Base-by-base conservation (phyloP, 2,329 filamentous ascomycete genomes). In the Sporothrix schenckii region DNA sequence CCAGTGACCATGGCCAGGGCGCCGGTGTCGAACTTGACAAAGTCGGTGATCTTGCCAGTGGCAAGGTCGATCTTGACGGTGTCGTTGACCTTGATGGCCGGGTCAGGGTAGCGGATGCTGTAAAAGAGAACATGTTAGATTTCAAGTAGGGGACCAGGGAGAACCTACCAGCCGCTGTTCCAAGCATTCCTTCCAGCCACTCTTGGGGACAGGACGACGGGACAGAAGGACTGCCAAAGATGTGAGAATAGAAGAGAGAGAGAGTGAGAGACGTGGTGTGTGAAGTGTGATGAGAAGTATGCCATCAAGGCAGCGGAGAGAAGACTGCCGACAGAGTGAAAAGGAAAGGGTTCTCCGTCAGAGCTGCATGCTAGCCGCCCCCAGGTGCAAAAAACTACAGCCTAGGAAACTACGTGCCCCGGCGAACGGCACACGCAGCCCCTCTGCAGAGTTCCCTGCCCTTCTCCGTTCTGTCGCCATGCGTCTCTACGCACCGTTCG, bases 71-170 rank as follows among this genome's bases (percentile, higher is more conserved):
- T 94, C 93, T 99, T 99, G 86, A 99, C 94, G 73, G 95, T 98
- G 88, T 99, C 95, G 89, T 99, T 98, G 88, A 99, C 95, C 90
- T 96, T 97, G 90, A 99, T 97, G 78, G 89, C 82, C 75, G 95
- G 95, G 86, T 99, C 95, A 78, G 95, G 95, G 91, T 97, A 99
- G 81, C 95, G 95, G 88, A 99, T 97, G 84, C 95, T 99, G 83
- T 78, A 41, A 67, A 66, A 24, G 73, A 68, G 56, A 44, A 66
- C 34, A 34, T 41, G 53, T 73, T 74, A 65, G 79, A 87, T 78
- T 86, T 83, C 80, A 79, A 74, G 69, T 67, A 27, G 69, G 73
- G 72, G 76, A 74, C 74, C 73, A 61, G 68, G 74, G 75, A 74
- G 73, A 76, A 85, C 83, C 84, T 86, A 87, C 85, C 81, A 87